Conservation (phyloP, 2,329 filamentous ascomycete genomes). For the Penicillium polonicum region DNA sequence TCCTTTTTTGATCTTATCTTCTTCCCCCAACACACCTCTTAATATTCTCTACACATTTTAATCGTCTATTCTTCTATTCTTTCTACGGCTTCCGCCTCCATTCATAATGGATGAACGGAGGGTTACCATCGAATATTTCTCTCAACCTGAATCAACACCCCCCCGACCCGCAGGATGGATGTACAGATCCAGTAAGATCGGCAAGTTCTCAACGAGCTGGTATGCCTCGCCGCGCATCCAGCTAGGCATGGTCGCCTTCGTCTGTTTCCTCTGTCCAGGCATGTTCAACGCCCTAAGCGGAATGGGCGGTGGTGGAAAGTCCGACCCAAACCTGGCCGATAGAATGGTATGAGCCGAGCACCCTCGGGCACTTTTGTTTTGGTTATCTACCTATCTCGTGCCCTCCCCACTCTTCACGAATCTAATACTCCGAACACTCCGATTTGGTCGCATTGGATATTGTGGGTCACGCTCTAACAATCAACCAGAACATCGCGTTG, state of each 20-base stretch:
- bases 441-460: neutral
- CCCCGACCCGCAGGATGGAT: conserved; percentile 39
- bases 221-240: conserved; percentile 71
- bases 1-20: neutral
- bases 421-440: neutral
- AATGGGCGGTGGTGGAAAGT: conserved; percentile 59
- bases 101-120: conserved; percentile 8
- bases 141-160: neutral
- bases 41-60: neutral
- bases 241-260: conserved; percentile 63
- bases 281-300: conserved; percentile 65
- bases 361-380: neutral
- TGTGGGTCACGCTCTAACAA: neutral
- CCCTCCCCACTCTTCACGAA: neutral
- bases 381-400: neutral
- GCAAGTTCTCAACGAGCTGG: conserved; percentile 54
- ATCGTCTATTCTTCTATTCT: neutral
- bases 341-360: conserved; percentile 40
- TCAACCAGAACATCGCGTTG: conserved; percentile 57
- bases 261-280: conserved; percentile 66
- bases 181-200: conserved; percentile 58
- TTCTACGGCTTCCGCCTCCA: neutral
- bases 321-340: conserved; percentile 53
- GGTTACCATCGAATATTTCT: neutral
- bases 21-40: neutral